Evolutionary conservation across 2,329 filamentous ascomycete species (phyloP).

Genomic region (Penicillium griseofulvum): DNA sequence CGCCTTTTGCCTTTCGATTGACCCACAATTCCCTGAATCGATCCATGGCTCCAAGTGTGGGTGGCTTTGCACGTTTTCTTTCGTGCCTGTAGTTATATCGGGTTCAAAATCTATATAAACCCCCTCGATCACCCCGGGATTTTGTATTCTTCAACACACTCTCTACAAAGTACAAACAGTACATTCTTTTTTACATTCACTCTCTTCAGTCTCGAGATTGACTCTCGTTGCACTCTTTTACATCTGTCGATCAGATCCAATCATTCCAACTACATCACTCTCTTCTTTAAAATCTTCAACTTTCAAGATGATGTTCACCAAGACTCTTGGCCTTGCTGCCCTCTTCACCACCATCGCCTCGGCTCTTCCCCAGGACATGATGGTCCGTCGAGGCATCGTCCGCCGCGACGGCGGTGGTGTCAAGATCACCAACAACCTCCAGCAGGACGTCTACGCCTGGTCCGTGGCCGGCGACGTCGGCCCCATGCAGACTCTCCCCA

Average conservation of each 20-base stretch:
- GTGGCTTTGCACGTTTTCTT: conserved; percentile 3
- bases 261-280: conserved; percentile 8
- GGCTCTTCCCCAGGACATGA: conserved; percentile 29
- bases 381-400: conserved; percentile 25
- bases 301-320: conserved; percentile 39
- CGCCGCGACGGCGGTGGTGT: conserved; percentile 28
- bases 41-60: conserved; percentile 19
- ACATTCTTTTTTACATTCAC: conserved; percentile 21
- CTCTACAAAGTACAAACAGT: conserved; percentile 13
- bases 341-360: conserved; percentile 32
- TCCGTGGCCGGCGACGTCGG: conserved; percentile 37
- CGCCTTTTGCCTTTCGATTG: conserved; percentile 12
- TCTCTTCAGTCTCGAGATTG: conserved; percentile 24
- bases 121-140: conserved; percentile 3
- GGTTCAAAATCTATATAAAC: conserved; percentile 22
- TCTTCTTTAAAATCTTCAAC: conserved; percentile 4
- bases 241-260: conserved; percentile 24
- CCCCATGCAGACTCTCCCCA: conserved; percentile 34
- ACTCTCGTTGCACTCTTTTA: conserved; percentile 26
- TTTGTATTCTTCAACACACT: conserved; percentile 13
- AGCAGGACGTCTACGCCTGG: conserved; percentile 40
- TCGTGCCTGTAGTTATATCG: neutral
- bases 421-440: conserved; percentile 41
- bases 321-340: conserved; percentile 33
- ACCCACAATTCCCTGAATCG: conserved; percentile 13